Conservation (phyloP, 2,329 filamentous ascomycete genomes). For the Bipolaris bicolor region DNA sequence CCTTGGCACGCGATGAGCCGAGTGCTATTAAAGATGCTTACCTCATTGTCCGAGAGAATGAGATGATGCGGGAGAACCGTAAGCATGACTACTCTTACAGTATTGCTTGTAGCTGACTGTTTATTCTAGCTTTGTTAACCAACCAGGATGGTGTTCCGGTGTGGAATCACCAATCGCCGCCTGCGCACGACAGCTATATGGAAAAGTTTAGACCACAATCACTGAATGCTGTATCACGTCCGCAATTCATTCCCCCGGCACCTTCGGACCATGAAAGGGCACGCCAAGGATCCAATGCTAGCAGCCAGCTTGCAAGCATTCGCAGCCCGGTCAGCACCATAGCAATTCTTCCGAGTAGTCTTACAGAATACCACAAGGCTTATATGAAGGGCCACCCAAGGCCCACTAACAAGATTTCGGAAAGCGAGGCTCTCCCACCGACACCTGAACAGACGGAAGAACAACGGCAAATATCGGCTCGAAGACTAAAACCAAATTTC, state of each 20-base stretch:
- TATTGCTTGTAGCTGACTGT: slow-evolving; percentile 22
- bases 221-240: slow-evolving; percentile 41
- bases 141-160: slow-evolving; percentile 55
- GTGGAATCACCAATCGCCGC: slow-evolving; percentile 64
- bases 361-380: slow-evolving; percentile 88
- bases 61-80: slow-evolving; percentile 95
- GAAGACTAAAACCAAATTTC: slow-evolving; percentile 84
- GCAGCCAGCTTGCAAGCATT: slow-evolving; percentile 46
- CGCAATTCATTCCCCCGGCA: slow-evolving; percentile 37
- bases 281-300: slow-evolving; percentile 54
- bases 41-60: slow-evolving; percentile 96
- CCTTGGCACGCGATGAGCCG: slow-evolving; percentile 86
- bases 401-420: slow-evolving; percentile 28
- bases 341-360: slow-evolving; percentile 86
- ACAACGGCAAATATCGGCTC: slow-evolving; percentile 80
- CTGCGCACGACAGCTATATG: slow-evolving; percentile 53
- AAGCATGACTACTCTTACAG: slow-evolving; percentile 53
- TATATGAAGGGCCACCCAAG: slow-evolving; percentile 74
- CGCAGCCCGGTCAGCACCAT: slow-evolving; percentile 73
- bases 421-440: slow-evolving; percentile 48
- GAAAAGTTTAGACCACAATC: slow-evolving; percentile 42
- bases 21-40: slow-evolving; percentile 99
- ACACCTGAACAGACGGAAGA: slow-evolving; percentile 50
- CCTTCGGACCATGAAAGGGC: slow-evolving; percentile 48
- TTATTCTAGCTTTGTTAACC: slow-evolving; percentile 59